Base-by-base conservation (phyloP, 2,329 filamentous ascomycete genomes). In the Atkinsonella texensis region DNA sequence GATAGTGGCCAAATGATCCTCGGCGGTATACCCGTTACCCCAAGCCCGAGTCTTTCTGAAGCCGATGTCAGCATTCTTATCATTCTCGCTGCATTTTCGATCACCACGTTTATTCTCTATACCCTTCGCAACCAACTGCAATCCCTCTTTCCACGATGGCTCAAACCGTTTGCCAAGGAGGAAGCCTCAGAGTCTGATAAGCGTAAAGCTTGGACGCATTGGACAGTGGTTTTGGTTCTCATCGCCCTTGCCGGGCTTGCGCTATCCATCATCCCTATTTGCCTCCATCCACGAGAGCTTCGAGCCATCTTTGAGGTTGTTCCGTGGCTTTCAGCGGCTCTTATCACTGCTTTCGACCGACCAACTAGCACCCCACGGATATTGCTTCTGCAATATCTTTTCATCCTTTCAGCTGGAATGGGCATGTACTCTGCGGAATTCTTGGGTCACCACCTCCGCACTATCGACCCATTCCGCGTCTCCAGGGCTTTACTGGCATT, bases 91-190 rank as follows among this genome's bases (percentile, higher is more conserved):
- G 50, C 48, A 1, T 31, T 61, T 5, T 65, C 68, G 5, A 45
- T 69, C 10, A 56, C 63, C 8, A 57, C 61, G 5, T 48, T 63
- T 20, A 52, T 66, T 17, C 48, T 69, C 15, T 63, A 68, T 49
- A 31, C 67, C 23, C 52, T 48, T 52, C 60, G 55, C 8, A 50
- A 56, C 4, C 59, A 56, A 2, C 51, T 69, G 6, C 54, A 59
- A 2, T 60, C 62, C 3, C 54, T 55, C 3, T 60, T 68, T 1
- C 72, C 73, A 0, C 62, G 59, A 43, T 75, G 72, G 70, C 59
- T 67, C 13, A 65, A 62, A 10, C 67, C 68, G 1, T 76, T 76
- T 53, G 73, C 73, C 2, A 60, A 63, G 9, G 73, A 76, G 56
- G 54, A 66, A 18, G 56, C 46, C 0, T 57, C 59, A 1, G 55